Conservation (phyloP, 768 basidiomycete genomes). For the Lactarius akahatsu region DNA sequence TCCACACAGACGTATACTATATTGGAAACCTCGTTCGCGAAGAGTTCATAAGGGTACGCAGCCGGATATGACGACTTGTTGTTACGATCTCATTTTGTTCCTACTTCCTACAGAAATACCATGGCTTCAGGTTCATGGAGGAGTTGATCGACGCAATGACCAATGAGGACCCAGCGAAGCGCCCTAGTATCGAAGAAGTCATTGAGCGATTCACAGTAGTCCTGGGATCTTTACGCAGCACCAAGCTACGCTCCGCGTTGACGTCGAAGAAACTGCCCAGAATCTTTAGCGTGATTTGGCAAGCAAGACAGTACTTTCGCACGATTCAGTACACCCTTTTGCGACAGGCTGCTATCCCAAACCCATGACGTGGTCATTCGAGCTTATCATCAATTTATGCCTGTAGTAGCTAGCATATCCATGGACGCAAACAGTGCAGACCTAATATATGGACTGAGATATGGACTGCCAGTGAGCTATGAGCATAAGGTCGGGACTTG, state of each 20-base stretch:
- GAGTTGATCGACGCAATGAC: constrained; percentile 34
- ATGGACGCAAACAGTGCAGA: not conserved
- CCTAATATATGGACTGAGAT: not conserved
- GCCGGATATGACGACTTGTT: not conserved
- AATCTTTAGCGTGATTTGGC: not conserved
- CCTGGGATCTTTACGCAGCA: not conserved
- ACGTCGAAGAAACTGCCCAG: constrained; percentile 1
- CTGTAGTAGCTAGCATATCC: not conserved
- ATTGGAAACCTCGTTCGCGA: constrained; percentile 37
- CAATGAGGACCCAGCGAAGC: constrained; percentile 30
- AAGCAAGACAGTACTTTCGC: constrained; percentile 4
- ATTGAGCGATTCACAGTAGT: constrained; percentile 8
- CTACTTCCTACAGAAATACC: constrained; percentile 27
- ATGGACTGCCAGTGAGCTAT: no score
- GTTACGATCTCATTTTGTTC: not conserved
- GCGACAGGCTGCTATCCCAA: constrained; percentile 6
- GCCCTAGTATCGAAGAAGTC: constrained; percentile 32
- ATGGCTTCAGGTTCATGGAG: constrained; percentile 32
- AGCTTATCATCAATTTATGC: not conserved
- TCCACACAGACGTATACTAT: constrained; percentile 39
- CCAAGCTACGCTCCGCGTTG: constrained; percentile 22
- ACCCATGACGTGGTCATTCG: constrained; percentile 7
- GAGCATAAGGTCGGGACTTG: not conserved
- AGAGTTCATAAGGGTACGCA: constrained; percentile 34
- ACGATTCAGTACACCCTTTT: constrained; percentile 12